A percentile compares a stretch with the other conserved stretches of the same genome.
Evolutionary conservation across 2,329 filamentous ascomycete species (phyloP).

Genomic region (Aureobasidium sp.): DNA sequence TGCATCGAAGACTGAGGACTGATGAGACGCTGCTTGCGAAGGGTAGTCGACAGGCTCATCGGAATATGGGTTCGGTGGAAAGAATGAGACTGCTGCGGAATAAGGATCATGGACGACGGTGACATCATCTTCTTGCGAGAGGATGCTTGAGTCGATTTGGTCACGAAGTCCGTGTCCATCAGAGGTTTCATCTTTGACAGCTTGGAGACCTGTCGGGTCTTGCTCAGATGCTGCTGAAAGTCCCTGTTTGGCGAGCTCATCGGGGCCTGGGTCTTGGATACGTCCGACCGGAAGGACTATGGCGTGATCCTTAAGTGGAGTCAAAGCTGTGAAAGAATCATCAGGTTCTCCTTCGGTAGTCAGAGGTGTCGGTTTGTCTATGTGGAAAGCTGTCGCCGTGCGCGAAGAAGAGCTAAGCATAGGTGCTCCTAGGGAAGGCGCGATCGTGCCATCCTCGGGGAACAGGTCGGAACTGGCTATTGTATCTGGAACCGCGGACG

Average conservation of each 20-base stretch:
- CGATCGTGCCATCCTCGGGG: background rate
- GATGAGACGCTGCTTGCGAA: background rate
- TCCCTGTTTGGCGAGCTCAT: background rate
- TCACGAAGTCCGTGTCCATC: background rate
- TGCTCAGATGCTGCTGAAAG: background rate
- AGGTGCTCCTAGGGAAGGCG: background rate
- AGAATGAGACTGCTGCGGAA: background rate
- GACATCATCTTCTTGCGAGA: background rate
- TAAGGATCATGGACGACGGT: slow-evolving; percentile 3
- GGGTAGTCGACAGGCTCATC: background rate
- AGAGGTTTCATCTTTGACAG: background rate
- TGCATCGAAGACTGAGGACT: too few species aligned
- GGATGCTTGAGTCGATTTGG: background rate
- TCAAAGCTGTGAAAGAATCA: background rate
- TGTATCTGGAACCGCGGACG: background rate
- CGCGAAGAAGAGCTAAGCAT: background rate
- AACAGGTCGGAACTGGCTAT: background rate
- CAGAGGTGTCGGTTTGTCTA: too few species aligned
- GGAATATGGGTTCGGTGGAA: background rate
- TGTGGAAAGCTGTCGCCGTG: background rate
- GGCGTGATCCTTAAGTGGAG: background rate
- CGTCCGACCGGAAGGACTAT: too few species aligned
- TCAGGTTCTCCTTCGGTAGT: background rate
- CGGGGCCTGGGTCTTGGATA: background rate
- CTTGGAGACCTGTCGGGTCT: background rate